These are phyloP conservation scores for Zymoseptoria passerinii DNA, from an alignment of 2,329 filamentous ascomycete genomes.

Conservation along the genomic window DNA sequence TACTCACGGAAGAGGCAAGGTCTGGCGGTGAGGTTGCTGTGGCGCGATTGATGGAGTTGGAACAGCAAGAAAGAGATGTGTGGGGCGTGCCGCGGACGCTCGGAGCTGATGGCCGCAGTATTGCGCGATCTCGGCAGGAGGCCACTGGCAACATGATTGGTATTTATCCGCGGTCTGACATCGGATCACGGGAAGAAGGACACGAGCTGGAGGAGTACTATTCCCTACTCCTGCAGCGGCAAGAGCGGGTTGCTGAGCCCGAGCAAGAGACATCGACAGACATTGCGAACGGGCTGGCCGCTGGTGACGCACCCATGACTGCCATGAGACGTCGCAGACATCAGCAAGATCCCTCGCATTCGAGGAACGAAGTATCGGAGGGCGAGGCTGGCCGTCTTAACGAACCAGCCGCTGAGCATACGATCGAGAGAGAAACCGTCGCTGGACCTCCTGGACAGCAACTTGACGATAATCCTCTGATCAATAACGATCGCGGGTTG, in stretches of 20 bases:
- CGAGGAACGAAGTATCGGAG: background rate
- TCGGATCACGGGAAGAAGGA: constrained; percentile 5
- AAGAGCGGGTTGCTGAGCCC: background rate
- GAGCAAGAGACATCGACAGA: background rate
- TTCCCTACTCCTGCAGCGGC: constrained; percentile 14
- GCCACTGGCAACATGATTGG: background rate
- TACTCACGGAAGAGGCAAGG: constrained; percentile 25
- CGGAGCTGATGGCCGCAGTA: background rate
- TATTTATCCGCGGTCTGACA: background rate
- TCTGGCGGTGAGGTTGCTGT: constrained; percentile 17
- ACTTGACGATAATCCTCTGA: constrained; percentile 10
- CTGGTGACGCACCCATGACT: background rate
- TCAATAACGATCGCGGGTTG: constrained; percentile 14
- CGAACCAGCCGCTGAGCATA: background rate
- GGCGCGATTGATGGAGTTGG: constrained; percentile 16
- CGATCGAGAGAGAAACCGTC: background rate
- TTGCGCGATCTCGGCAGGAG: background rate
- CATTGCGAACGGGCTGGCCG: background rate
- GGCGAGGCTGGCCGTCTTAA: background rate
- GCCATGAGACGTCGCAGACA: background rate
- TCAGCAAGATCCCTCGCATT: background rate
- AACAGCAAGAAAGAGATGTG: constrained; percentile 20
- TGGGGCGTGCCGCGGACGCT: constrained; percentile 25
- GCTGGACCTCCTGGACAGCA: constrained; percentile 12
- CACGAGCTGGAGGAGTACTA: constrained; percentile 24